Evolutionary conservation across 371 early-diverging fungal genomes (phyloP).

Genomic region (Syncephalastrum monosporum): DNA sequence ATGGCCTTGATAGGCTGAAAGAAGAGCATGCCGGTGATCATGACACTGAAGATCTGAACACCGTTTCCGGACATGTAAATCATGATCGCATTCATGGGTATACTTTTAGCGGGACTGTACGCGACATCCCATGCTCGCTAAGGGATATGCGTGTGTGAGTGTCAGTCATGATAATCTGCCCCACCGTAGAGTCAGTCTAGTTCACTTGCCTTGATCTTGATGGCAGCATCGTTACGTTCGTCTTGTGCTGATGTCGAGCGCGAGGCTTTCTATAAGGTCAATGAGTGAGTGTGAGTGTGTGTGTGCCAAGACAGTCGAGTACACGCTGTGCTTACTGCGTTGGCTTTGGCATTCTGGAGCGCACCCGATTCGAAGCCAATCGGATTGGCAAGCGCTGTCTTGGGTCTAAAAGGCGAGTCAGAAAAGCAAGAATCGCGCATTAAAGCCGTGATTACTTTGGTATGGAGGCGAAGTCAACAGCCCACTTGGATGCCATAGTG

Average conservation of each 20-base stretch:
- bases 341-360: constrained; percentile 21
- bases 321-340: constrained; percentile 5
- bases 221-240: constrained; percentile 27
- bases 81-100: constrained; percentile 98
- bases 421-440: neutral
- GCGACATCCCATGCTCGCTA: constrained; percentile 98
- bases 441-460: neutral
- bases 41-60: constrained; percentile 93
- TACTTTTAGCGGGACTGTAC: constrained; percentile 84
- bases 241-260: constrained; percentile 19
- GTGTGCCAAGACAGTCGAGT: neutral
- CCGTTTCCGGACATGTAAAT: constrained; percentile 96
- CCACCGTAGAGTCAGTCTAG: neutral
- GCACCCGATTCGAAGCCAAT: constrained; percentile 37
- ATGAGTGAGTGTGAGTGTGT: neutral
- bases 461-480: constrained; percentile 5
- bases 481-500: constrained; percentile 3
- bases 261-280: constrained; percentile 21
- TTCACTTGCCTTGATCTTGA: constrained; percentile 36
- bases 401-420: constrained; percentile 1
- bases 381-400: constrained; percentile 30
- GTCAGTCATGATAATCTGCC: neutral
- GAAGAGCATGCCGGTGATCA: constrained; percentile 95
- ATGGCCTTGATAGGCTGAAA: constrained; percentile 83
- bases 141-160: neutral